These are phyloP conservation scores for Bipolaris victoriae DNA, from an alignment of 2,329 filamentous ascomycete genomes.

Conservation along the genomic window DNA sequence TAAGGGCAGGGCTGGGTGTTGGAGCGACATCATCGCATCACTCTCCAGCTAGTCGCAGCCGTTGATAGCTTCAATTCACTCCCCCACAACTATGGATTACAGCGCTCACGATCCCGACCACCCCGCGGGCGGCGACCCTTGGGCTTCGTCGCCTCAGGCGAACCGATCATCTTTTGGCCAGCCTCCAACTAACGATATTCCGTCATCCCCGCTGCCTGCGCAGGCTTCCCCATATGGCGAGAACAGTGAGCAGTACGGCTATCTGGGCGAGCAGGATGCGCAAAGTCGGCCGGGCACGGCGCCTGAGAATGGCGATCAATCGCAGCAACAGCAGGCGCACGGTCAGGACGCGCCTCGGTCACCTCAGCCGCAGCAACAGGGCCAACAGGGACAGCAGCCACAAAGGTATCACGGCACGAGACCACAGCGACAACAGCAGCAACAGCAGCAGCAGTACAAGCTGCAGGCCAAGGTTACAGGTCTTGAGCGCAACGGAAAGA, in stretches of 20 bases:
- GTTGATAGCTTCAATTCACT: slow-evolving; percentile 31
- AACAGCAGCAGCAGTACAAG: slow-evolving; percentile 76
- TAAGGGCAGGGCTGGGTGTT: slow-evolving; percentile 24
- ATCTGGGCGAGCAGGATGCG: slow-evolving; percentile 41
- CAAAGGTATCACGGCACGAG: slow-evolving; percentile 55
- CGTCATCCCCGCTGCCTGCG: slow-evolving; percentile 50
- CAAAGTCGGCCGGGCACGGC: slow-evolving; percentile 36
- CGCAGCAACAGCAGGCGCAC: slow-evolving; percentile 30
- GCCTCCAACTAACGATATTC: slow-evolving; percentile 51
- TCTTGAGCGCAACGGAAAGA: slow-evolving; percentile 89
- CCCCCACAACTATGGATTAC: slow-evolving; percentile 66
- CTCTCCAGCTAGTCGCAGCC: slow-evolving; percentile 28
- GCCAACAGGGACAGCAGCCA: slow-evolving; percentile 51
- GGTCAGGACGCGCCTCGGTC: slow-evolving; percentile 41
- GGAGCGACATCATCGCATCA: slow-evolving; percentile 26
- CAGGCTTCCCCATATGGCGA: slow-evolving; percentile 50
- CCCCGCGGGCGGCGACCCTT: slow-evolving; percentile 65
- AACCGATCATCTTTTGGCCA: slow-evolving; percentile 57
- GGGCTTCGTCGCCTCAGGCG: slow-evolving; percentile 65
- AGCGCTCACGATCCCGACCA: slow-evolving; percentile 64
- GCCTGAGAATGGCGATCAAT: slow-evolving; percentile 47
- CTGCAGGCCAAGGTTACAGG: slow-evolving; percentile 95
- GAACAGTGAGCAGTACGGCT: slow-evolving; percentile 43
- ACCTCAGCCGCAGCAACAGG: slow-evolving; percentile 41
- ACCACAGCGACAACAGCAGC: slow-evolving; percentile 61